phyloP scores from a whole-genome alignment of 495 filamentous ascomycete genomes.

The Neurospora sp. region DNA sequence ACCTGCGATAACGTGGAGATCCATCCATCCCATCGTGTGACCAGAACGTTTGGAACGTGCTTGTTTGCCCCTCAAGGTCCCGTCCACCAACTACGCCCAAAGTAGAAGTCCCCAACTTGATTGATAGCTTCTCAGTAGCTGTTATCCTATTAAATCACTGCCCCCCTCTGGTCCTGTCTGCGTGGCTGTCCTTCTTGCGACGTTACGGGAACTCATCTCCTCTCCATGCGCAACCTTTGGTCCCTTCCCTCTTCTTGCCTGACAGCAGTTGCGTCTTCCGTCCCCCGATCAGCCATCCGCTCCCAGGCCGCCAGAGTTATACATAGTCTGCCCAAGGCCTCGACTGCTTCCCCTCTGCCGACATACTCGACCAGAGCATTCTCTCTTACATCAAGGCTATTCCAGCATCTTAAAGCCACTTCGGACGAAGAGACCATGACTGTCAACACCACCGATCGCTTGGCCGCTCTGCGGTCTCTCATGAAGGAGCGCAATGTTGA shows the following conservation, averaged over 20 bases:
- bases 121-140: neutral
- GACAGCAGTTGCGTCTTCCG: neutral
- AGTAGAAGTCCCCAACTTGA: neutral
- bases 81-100: neutral
- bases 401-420: neutral
- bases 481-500: slow-evolving; percentile 86
- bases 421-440: slow-evolving; percentile 59
- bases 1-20: neutral
- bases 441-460: slow-evolving; percentile 70
- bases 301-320: neutral
- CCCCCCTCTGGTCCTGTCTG: neutral
- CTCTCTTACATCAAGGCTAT: neutral
- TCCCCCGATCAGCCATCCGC: neutral
- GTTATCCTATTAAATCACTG: neutral
- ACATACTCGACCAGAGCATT: neutral
- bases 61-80: neutral
- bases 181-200: neutral
- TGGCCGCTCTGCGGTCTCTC: slow-evolving; percentile 66
- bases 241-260: neutral
- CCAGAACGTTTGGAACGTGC: neutral
- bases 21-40: neutral
- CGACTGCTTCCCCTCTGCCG: neutral
- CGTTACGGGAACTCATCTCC: neutral
- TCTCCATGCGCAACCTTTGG: neutral
- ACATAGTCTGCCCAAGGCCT: neutral